Conservation (phyloP, 768 basidiomycete species). For the Lyophyllum decastes region DNA sequence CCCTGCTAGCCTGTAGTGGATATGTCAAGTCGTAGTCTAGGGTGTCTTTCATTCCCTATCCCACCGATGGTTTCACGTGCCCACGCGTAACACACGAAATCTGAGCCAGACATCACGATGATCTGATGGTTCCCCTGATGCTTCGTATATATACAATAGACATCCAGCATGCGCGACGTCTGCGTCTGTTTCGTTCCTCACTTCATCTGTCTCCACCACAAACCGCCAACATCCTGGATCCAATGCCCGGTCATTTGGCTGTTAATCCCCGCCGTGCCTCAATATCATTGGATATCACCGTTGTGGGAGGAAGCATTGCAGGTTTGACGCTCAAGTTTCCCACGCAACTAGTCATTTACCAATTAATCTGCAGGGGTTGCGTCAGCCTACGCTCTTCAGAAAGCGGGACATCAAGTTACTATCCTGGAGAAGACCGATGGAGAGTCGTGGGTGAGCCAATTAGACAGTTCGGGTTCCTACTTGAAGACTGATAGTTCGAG, state of each 20-base stretch:
- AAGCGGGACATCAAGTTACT: conserved; percentile 59
- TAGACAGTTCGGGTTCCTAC: neutral
- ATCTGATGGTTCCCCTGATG: conserved; percentile 21
- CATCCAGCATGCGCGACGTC: neutral
- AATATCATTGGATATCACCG: conserved; percentile 34
- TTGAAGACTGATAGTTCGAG: neutral
- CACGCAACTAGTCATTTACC: conserved; percentile 1
- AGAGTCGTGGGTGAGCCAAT: conserved; percentile 37
- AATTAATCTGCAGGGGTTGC: conserved; percentile 43
- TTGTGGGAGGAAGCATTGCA: conserved; percentile 50
- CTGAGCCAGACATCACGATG: conserved; percentile 8
- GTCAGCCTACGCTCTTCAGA: conserved; percentile 52
- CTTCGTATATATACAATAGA: conserved; percentile 16
- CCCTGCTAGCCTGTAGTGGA: neutral
- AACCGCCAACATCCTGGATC: neutral
- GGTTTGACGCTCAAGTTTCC: conserved; percentile 19
- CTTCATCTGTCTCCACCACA: neutral
- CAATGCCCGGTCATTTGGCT: conserved; percentile 30
- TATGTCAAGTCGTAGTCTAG: conserved; percentile 1
- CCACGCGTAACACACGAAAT: neutral
- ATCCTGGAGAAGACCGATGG: conserved; percentile 53
- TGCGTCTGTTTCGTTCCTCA: neutral
- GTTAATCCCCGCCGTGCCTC: conserved; percentile 24
- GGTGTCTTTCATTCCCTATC: neutral
- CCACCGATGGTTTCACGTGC: conserved; percentile 12